Evolutionary conservation across 805 yeast species (phyloP), one percentile per base, ranked within the genome.

Genomic region (Candida hungchunana): DNA sequence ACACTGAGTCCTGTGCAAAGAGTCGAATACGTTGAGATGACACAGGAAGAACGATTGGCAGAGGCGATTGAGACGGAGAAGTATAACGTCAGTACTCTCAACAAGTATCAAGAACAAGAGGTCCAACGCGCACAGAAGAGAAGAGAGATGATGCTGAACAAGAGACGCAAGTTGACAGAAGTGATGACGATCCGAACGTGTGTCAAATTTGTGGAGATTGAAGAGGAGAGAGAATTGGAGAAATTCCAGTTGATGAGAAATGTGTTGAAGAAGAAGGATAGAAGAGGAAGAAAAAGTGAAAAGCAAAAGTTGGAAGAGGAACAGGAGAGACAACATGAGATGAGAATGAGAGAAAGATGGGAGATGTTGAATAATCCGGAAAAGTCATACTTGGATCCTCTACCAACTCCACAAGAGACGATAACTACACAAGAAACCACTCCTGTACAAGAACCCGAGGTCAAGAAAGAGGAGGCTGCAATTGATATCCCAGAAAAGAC

Each of bases 1-100:
- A 55, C 50, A 47, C 48, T 63, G 22, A 64, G 69, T 30, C 77
- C 71, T 0, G 63, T 68, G 5, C 57, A 61, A 1, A 56, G 65
- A 19, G 55, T 59, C 7, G 60, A 68, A 40, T 63, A 67, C 32
- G 58, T 58, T 13, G 77, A 74, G 43, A 36, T 65, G 39, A 65
- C 70, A 2, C 71, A 68, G 39, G 68, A 64, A 26, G 77, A 62
- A 42, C 54, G 66, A 40, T 37, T 67, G 29, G 80, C 72, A n/a
- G 93, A 87, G 56, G 97, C 98, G 1, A 65, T 79, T 30, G 82
- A 80, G 48, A 93, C 97, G 0, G 98, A 93, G 59, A 70, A 73
- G 53, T 71, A 73, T 29, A 93, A 93, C 57, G 63, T 77, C 3
- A 65, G 75, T 18, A 82, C 96, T 3, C 64, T 93, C 46, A 77